Evolutionary conservation across 495 filamentous ascomycete species (phyloP).

Genomic region (Aspergillus homomorphus): DNA sequence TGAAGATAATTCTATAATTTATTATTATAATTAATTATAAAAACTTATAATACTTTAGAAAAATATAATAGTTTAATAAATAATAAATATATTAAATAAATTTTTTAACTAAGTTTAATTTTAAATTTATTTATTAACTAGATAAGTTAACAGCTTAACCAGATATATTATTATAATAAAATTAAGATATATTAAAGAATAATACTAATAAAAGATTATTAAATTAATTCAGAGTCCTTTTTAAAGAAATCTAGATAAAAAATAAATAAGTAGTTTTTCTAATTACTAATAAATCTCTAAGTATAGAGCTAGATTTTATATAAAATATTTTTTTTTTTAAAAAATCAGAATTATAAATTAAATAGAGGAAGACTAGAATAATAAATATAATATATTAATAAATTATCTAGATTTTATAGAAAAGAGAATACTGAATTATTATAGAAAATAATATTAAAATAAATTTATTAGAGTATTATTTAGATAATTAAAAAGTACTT

Average conservation of each 20-base stretch:
- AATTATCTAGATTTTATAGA: neutral
- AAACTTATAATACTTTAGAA: neutral
- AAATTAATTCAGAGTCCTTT: neutral
- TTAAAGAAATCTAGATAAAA: neutral
- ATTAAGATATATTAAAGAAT: neutral
- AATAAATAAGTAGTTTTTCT: neutral
- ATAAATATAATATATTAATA: neutral
- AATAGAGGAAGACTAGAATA: neutral
- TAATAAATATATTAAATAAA: conserved; percentile 1
- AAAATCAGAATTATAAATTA: neutral
- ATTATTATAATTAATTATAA: too few relatives aligned
- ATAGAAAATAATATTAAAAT: neutral
- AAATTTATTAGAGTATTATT: neutral
- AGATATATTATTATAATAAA: neutral
- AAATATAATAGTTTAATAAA: conserved; percentile 3
- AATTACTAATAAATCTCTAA: too few relatives aligned
- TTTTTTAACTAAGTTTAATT: too few relatives aligned
- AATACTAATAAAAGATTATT: neutral
- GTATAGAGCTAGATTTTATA: too few relatives aligned
- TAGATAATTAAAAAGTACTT: neutral
- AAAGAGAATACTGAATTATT: neutral
- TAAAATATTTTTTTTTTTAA: too few relatives aligned
- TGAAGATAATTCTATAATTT: neutral
- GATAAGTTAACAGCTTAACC: neutral
- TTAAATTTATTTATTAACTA: too few relatives aligned